Conservation (phyloP, 441 rosid species). For the Erodium trifolium region DNA sequence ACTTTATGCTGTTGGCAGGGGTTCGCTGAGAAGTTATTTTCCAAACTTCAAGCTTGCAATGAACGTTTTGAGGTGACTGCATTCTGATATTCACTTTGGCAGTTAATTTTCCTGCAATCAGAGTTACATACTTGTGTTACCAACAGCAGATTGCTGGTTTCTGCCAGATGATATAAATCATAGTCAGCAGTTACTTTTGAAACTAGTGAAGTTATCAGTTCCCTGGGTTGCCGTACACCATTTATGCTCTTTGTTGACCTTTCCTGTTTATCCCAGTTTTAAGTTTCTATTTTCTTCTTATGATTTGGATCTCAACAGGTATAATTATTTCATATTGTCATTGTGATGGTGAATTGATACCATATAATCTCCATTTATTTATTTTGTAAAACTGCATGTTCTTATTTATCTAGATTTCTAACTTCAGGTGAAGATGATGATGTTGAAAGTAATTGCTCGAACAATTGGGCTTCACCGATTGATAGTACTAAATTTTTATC, state of each 20-base stretch:
- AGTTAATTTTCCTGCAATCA: slow-evolving; percentile 1
- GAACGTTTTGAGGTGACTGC: slow-evolving; percentile 67
- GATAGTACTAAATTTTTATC: slow-evolving; percentile 63
- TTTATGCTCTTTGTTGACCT: not conserved
- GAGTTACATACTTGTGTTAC: not conserved
- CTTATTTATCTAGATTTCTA: slow-evolving; percentile 7
- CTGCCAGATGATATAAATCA: not conserved
- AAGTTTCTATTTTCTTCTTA: not conserved
- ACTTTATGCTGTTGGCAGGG: slow-evolving; percentile 40
- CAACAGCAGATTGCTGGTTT: not conserved
- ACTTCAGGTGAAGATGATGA: slow-evolving; percentile 84
- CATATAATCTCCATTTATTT: not conserved
- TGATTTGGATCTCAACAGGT: not conserved
- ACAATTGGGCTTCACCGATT: slow-evolving; percentile 84
- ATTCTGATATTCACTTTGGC: slow-evolving; percentile 5
- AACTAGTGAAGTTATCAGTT: slow-evolving; percentile 7
- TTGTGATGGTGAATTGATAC: too few species aligned
- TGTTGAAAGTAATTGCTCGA: slow-evolving; percentile 82
- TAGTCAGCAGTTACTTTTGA: not conserved
- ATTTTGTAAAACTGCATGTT: not conserved
- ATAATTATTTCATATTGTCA: not conserved
- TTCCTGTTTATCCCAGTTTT: not conserved
- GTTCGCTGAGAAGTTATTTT: slow-evolving; percentile 69
- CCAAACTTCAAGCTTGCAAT: slow-evolving; percentile 80
- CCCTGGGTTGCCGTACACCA: not conserved